These are phyloP conservation scores for Massospora cicadina DNA, from an alignment of 371 early-diverging fungal genomes.

Conservation along the genomic window DNA sequence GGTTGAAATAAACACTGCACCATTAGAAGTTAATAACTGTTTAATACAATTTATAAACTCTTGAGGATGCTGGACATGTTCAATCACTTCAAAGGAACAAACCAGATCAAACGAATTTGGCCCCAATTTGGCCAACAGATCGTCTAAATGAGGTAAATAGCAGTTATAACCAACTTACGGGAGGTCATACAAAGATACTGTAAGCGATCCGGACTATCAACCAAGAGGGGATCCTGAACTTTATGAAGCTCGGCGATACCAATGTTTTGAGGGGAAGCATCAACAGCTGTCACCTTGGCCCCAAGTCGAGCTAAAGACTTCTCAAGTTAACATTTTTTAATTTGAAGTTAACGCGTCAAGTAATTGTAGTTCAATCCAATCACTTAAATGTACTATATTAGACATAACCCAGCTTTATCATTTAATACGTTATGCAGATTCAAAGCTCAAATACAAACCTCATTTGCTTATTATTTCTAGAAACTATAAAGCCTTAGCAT, in stretches of 20 bases:
- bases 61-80: slow-evolving; percentile 68
- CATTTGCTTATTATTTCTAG: no score
- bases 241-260: slow-evolving; percentile 61
- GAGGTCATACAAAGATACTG: slow-evolving; percentile 52
- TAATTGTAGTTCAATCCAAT: no score
- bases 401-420: no score
- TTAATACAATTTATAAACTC: slow-evolving; percentile 48
- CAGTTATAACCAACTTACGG: slow-evolving; percentile 22
- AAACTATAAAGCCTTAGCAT: no score
- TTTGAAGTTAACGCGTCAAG: no score
- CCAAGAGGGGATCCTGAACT: slow-evolving; percentile 34
- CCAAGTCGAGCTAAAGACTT: slow-evolving; percentile 72
- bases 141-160: slow-evolving; percentile 2
- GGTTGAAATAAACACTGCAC: slow-evolving; percentile 66
- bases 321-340: no score
- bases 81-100: slow-evolving; percentile 77
- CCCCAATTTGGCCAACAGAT: slow-evolving; percentile 2
- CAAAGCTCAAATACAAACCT: no score
- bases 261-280: slow-evolving; percentile 70
- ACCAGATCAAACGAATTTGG: slow-evolving; percentile 58
- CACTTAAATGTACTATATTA: no score
- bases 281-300: slow-evolving; percentile 57
- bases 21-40: slow-evolving; percentile 47
- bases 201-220: slow-evolving; percentile 29
- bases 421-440: no score